phyloP scores from a whole-genome alignment of 2,329 filamentous ascomycete genomes.

The Pseudofabraea citricarpa region DNA sequence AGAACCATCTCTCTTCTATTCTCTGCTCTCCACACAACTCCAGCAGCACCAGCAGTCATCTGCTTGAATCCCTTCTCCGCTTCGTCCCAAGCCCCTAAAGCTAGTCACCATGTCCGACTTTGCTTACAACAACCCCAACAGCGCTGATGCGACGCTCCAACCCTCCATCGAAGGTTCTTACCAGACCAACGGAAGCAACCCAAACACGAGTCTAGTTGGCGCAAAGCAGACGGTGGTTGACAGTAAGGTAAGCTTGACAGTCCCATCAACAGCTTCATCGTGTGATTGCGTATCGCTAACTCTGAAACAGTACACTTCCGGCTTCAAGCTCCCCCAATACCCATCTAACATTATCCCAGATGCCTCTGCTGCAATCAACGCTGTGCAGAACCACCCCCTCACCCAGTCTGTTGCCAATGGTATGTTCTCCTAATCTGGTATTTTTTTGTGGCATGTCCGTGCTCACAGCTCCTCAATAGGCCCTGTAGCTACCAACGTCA shows the following conservation, averaged over 20 bases:
- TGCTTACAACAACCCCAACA: slow-evolving; percentile 6
- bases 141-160: slow-evolving; percentile 1
- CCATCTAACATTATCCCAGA: slow-evolving; percentile 21
- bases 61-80: background rate
- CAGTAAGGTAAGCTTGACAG: slow-evolving; percentile 21
- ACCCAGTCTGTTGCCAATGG: slow-evolving; percentile 26
- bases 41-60: too few species aligned
- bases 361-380: slow-evolving; percentile 25
- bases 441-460: background rate
- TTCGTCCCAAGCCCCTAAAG: background rate
- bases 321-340: slow-evolving; percentile 12
- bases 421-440: slow-evolving; percentile 12
- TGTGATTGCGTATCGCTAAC: slow-evolving; percentile 13
- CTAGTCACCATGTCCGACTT: background rate
- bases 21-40: too few species aligned
- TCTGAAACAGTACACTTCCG: slow-evolving; percentile 17
- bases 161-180: background rate
- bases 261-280: slow-evolving; percentile 1
- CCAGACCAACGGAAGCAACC: too few species aligned
- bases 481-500: slow-evolving; percentile 54
- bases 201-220: slow-evolving; percentile 16
- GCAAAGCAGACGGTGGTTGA: slow-evolving; percentile 19
- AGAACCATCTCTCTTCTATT: too few species aligned
- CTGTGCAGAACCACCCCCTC: slow-evolving; percentile 26
- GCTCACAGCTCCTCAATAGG: slow-evolving; percentile 33